Evolutionary conservation across 73 alveolate genomes (phyloP), one percentile per base, ranked within the genome.

Genomic region (Paramecium biaurelia): DNA sequence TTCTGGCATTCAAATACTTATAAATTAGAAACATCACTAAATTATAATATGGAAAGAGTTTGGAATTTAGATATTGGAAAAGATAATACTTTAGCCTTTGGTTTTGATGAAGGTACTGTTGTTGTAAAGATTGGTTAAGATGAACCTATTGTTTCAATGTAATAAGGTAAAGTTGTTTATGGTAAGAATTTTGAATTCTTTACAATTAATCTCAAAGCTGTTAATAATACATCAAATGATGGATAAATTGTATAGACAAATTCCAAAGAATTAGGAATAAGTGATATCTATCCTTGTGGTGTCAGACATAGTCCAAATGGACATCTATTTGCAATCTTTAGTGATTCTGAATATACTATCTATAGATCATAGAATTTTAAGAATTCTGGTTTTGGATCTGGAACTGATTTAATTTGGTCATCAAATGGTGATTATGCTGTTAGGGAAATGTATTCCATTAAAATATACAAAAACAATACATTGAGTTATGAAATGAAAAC

Each of bases 31-130:
- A 94, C 96, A 23, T 85, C 98, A 37, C 86, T 97, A 15, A 97
- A 96, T 72, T 98, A 97, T 57, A 97, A 97, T 20, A 76, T 93
- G 92, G 92, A 63, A 38, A 74, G 93, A 59, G 93, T 63, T 2
- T 86, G 93, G 93, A 53, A 47, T 42, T 53, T 68, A 35, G 86
- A 63, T 15, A 38, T 57, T 21, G 84, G 88, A 12, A 59, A 63
- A 38, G 93, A 86, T 42, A 96, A 95, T 57, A 89, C 89, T 21
- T 94, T 95, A 15, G 99, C 99, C 12, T 94, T 98, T 92, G 99
- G 99, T 1, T 97, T 94, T 86, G 99, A 98, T 96, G 99, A 98
- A 93, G 99, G 99, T 59, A 97, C 99, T 1, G 97, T 98, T 47
- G 99, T 98, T 30, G 96, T 98, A 85, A 98, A 98, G 87, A 92